Percentiles rank a stretch among this genome's conserved stretches.
Evolutionary conservation across 345 rosid genomes (phyloP).

Genomic region (Citrus trifoliata): DNA sequence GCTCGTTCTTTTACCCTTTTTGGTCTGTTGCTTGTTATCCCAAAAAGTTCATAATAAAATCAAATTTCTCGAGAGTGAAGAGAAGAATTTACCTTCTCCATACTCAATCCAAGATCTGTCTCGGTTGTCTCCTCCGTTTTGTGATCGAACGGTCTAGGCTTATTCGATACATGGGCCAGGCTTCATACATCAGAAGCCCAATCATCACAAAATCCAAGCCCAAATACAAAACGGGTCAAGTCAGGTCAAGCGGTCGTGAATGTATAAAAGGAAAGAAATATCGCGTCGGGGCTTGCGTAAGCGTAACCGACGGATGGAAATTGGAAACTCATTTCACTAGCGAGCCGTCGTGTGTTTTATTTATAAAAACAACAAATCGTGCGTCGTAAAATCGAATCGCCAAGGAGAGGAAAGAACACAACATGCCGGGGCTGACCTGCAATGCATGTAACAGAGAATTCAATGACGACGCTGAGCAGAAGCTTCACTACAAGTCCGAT

Average conservation of each 20-base stretch:
- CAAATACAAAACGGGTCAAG: not conserved
- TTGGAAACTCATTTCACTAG: not conserved
- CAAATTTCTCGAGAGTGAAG: too few species aligned
- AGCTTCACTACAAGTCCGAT: constrained; percentile 88
- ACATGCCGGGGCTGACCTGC: constrained; percentile 84
- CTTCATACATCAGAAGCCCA: not conserved
- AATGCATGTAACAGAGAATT: constrained; percentile 91
- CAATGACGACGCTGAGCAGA: constrained; percentile 67
- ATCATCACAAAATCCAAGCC: not conserved
- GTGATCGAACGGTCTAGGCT: not conserved
- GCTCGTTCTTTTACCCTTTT: too few species aligned
- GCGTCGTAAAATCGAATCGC: not conserved
- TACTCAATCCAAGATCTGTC: too few species aligned
- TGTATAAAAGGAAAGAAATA: not conserved
- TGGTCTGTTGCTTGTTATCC: too few species aligned
- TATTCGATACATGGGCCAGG: not conserved
- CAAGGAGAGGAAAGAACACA: not conserved
- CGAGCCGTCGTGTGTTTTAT: constrained; percentile 9
- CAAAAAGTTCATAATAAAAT: too few species aligned
- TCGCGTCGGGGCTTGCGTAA: constrained; percentile 5
- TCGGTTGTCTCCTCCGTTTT: too few species aligned
- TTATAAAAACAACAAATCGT: too few species aligned
- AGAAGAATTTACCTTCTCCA: too few species aligned
- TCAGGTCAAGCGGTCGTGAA: not conserved
- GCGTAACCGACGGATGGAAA: not conserved